Conservation (phyloP, 2,329 filamentous ascomycete species). For the Cladorrhinum sp. region DNA sequence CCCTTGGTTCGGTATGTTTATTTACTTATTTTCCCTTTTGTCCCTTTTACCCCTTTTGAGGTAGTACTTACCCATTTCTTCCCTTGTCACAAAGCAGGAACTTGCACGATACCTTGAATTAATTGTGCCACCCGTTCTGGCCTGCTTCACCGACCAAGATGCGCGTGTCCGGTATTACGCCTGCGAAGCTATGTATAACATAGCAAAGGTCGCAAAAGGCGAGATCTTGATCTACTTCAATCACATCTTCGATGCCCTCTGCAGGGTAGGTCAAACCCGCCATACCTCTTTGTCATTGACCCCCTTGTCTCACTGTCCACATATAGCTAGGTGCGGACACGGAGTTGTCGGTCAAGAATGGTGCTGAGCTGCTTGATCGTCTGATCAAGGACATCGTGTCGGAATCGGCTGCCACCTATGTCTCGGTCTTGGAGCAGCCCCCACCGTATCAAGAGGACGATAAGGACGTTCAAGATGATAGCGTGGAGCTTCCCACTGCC, state of each 20-base stretch:
- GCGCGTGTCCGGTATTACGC: slow-evolving; percentile 96
- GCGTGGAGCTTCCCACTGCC: slow-evolving; percentile 66
- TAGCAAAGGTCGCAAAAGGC: slow-evolving; percentile 97
- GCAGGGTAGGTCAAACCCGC: slow-evolving; percentile 63
- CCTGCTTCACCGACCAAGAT: slow-evolving; percentile 98
- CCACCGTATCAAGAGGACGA: slow-evolving; percentile 45
- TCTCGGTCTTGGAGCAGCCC: slow-evolving; percentile 74
- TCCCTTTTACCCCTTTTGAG: slow-evolving; percentile 2
- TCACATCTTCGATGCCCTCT: slow-evolving; percentile 94
- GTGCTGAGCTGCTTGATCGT: slow-evolving; percentile 89
- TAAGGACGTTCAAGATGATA: slow-evolving; percentile 44
- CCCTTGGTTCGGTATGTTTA: slow-evolving; percentile 76
- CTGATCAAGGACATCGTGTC: slow-evolving; percentile 95
- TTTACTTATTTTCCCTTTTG: slow-evolving; percentile 5
- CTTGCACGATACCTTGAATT: slow-evolving; percentile 87
- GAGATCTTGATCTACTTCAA: slow-evolving; percentile 98
- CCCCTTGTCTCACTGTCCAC: slow-evolving; percentile 11
- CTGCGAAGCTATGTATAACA: slow-evolving; percentile 99
- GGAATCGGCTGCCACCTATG: slow-evolving; percentile 90
- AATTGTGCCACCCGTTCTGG: slow-evolving; percentile 93
- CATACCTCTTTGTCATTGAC: background rate
- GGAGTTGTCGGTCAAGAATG: slow-evolving; percentile 96
- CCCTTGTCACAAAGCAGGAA: slow-evolving; percentile 55
- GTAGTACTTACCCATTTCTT: slow-evolving; percentile 7
- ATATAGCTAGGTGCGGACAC: slow-evolving; percentile 86